phyloP scores from a whole-genome alignment of 2,329 filamentous ascomycete genomes.

The Colletotrichum viniferum region DNA sequence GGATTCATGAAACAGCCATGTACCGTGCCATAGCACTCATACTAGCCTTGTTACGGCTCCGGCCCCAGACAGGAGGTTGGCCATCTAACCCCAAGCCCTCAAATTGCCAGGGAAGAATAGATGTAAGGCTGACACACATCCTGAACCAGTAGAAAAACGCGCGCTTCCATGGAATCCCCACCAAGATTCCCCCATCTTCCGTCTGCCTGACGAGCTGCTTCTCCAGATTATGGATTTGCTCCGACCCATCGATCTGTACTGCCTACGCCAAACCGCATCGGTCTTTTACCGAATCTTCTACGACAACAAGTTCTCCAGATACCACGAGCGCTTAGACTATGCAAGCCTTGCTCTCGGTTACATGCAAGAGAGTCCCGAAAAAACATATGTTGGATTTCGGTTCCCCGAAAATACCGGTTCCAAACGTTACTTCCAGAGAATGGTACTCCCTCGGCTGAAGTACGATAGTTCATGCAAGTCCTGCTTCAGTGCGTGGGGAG shows the following conservation, averaged over 20 bases:
- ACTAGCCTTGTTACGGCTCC: neutral
- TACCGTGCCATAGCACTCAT: neutral
- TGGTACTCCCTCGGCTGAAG: neutral
- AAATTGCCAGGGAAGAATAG: neutral
- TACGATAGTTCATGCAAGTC: neutral
- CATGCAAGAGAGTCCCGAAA: neutral
- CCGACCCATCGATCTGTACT: neutral
- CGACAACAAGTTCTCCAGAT: neutral
- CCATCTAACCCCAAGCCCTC: neutral
- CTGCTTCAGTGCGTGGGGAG: neutral
- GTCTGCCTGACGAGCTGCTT: neutral
- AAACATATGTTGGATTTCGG: neutral
- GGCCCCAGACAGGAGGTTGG: neutral
- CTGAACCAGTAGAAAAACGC: neutral
- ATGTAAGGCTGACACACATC: neutral
- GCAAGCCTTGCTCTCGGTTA: neutral
- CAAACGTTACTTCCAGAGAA: neutral
- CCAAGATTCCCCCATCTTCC: rapidly evolving
- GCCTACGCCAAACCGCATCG: neutral
- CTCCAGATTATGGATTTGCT: neutral
- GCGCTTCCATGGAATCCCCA: neutral
- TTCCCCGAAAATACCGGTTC: neutral
- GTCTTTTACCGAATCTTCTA: neutral
- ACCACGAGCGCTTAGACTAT: neutral
- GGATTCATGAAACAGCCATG: neutral